Percentiles rank a stretch among this genome's conserved stretches.
Evolutionary conservation across 352 stramenopile genomes (phyloP).

Genomic region (Peronospora belbahrii): DNA sequence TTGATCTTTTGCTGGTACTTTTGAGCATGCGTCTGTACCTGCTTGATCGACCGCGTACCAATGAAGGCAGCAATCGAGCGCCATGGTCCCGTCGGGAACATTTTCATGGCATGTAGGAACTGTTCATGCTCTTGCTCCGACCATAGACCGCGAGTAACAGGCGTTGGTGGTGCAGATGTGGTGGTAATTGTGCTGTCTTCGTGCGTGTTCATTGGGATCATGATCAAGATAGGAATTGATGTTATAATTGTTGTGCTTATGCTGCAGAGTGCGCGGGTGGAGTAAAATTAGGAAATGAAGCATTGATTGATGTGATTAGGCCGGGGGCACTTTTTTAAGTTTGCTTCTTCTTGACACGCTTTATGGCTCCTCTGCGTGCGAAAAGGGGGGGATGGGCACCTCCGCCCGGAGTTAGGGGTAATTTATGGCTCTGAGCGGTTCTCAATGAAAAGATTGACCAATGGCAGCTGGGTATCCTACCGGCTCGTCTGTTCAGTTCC

Average conservation of each 20-base stretch:
- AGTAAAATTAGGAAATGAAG: constrained; percentile 34
- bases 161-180: constrained; percentile 16
- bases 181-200: constrained; percentile 14
- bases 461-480: constrained; percentile 23
- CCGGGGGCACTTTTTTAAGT: constrained; percentile 25
- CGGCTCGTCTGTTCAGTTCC: constrained; percentile 23
- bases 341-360: constrained; percentile 21
- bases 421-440: constrained; percentile 24
- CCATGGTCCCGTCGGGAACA: constrained; percentile 69
- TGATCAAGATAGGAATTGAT: constrained; percentile 15
- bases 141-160: constrained; percentile 63
- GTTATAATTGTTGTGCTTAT: constrained; percentile 10
- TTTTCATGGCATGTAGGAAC: constrained; percentile 79
- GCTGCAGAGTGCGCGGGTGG: constrained; percentile 14
- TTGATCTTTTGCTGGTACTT: constrained; percentile 86
- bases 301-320: constrained; percentile 26
- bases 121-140: constrained; percentile 69
- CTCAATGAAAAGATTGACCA: constrained; percentile 21
- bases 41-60: constrained; percentile 72
- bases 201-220: constrained; percentile 24
- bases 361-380: constrained; percentile 7
- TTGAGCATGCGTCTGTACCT: constrained; percentile 79
- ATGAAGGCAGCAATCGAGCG: constrained; percentile 66
- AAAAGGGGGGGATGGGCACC: constrained; percentile 18
- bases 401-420: constrained; percentile 14